Base-by-base conservation (phyloP, 257 asterid species). In the Solanum gracilifrons region DNA sequence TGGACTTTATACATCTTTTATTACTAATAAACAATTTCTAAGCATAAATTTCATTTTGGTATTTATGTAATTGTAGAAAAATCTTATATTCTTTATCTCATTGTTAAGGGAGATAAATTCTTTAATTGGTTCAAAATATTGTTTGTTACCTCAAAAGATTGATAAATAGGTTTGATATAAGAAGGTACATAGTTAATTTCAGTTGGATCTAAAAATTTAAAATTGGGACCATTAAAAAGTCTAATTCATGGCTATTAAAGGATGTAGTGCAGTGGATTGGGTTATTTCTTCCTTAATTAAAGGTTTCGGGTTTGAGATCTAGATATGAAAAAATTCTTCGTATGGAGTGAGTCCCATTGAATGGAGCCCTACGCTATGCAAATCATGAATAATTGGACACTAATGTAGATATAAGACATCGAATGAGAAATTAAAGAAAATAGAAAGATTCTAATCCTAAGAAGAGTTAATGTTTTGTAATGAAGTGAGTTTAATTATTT, bases 291-390 rank as follows among this genome's bases (percentile, higher is more conserved):
- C n/a, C 62, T 55, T 55, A 18, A 6, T 55, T 55, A 55, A 55
- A 55, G 10, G 4, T 55, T 55, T 55, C 0, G 0, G 2, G n/a
- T 18, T 18, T 55, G 64, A 55, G 64, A 18, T 55, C 0, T 55
- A 6, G 0, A 18, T 55, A 18, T 48, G 60, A 48, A 48, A 18
- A 18, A 55, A 18, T 6, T 1, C 0, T 18, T 7, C 2, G 64
- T 18, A 55, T 55, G n/a, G n/a, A 6, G 10, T 55, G 64, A 6
- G 64, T 55, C n/a, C n/a, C n/a, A 6, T 10, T 0, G 2, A 48
- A 7, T 55, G n/a, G n/a, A 7, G 64, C n/a, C 64, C 23, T 20
- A 18, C 0, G 10, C 0, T 0, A 0, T 1, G 0, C 64, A 55
- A 18, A 55, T 55, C 64, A 55, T 18, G 4, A 18, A 55, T 51